Evolutionary conservation across 345 rosid genomes (phyloP).

Genomic region (Citropsis articulata): DNA sequence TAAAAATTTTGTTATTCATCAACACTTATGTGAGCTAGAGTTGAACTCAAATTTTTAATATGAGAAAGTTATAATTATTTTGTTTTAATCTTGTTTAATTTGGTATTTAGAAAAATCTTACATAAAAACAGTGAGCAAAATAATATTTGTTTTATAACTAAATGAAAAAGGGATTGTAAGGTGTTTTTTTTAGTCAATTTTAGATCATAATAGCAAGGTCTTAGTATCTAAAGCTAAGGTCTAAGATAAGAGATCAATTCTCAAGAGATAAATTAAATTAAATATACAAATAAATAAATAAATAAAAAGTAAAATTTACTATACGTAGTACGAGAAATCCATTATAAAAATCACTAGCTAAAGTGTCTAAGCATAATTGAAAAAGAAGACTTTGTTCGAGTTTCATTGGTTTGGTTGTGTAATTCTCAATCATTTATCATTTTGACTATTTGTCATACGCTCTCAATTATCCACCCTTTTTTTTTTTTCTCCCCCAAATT

Average conservation of each 20-base stretch:
- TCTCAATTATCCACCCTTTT: slow-evolving; percentile 6
- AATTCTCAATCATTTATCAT: slow-evolving; percentile 21
- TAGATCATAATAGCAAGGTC: background rate
- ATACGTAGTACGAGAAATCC: background rate
- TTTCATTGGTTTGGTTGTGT: background rate
- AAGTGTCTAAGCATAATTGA: slow-evolving; percentile 7
- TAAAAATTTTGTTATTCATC: too few species aligned
- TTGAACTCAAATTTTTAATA: too few species aligned
- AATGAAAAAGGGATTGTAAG: background rate
- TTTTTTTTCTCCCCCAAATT: background rate
- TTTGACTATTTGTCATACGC: slow-evolving; percentile 10
- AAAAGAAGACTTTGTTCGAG: background rate
- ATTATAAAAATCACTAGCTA: background rate
- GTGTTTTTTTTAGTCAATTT: background rate
- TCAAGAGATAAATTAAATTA: background rate
- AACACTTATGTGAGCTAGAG: too few species aligned
- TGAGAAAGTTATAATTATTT: too few species aligned
- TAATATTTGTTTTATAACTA: background rate
- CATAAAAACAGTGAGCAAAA: background rate
- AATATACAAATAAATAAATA: background rate
- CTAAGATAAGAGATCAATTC: background rate
- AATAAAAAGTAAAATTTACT: background rate
- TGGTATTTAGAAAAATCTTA: background rate
- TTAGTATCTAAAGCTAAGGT: background rate
- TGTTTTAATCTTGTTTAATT: background rate